Conservation (phyloP, 768 basidiomycete species). For the Postia placenta region DNA sequence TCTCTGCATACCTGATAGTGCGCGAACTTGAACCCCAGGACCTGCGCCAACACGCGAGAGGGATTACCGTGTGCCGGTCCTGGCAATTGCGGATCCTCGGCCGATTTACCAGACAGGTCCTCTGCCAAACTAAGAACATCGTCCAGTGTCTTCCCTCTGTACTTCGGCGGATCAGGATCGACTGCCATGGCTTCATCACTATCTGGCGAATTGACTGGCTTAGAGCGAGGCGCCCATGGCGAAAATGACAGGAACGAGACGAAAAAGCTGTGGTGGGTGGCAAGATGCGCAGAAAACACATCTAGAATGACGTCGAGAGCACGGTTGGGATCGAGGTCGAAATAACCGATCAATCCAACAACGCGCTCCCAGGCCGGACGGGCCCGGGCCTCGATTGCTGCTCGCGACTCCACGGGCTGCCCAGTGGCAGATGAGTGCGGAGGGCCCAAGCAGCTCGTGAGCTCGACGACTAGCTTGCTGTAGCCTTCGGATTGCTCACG, state of each 20-base stretch:
- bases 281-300: slow-evolving; percentile 75
- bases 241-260: slow-evolving; percentile 80
- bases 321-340: slow-evolving; percentile 93
- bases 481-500: slow-evolving; percentile 98
- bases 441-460: slow-evolving; percentile 71
- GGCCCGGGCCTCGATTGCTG: slow-evolving; percentile 57
- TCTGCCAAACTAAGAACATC: slow-evolving; percentile 60
- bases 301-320: slow-evolving; percentile 93
- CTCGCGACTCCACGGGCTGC: slow-evolving; percentile 51
- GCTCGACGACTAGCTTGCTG: slow-evolving; percentile 83
- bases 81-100: slow-evolving; percentile 4
- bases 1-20: slow-evolving; percentile 69
- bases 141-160: slow-evolving; percentile 56
- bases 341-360: slow-evolving; percentile 88
- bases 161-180: slow-evolving; percentile 35
- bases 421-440: slow-evolving; percentile 67
- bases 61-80: slow-evolving; percentile 25
- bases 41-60: slow-evolving; percentile 74
- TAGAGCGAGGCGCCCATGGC: slow-evolving; percentile 59
- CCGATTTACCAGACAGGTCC: slow-evolving; percentile 17
- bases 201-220: slow-evolving; percentile 18
- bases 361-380: slow-evolving; percentile 76
- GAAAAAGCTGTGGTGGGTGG: slow-evolving; percentile 85
- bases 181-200: slow-evolving; percentile 30
- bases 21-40: slow-evolving; percentile 95